phyloP scores from a whole-genome alignment of 169 alveolate species.

The Plasmodium falciparum region DNA sequence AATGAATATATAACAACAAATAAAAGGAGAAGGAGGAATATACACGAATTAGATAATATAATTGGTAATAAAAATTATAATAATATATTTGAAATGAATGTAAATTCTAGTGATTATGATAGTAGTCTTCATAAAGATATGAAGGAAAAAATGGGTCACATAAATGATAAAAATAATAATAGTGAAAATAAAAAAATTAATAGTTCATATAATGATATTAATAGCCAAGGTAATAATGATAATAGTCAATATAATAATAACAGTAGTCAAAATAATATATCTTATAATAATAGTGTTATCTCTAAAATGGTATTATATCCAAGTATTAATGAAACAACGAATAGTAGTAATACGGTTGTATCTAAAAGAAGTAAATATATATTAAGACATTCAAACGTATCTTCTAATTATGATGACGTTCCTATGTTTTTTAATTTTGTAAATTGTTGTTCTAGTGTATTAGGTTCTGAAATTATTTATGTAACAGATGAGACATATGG shows the following conservation, averaged over 20 bases:
- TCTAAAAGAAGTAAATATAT: conserved; percentile 75
- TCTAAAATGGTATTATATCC: conserved; percentile 45
- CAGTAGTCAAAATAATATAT: conserved; percentile 26
- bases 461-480: conserved; percentile 74
- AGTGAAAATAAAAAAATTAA: background rate
- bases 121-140: conserved; percentile 14
- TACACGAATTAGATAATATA: conserved; percentile 19
- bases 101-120: background rate
- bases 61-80: conserved; percentile 10
- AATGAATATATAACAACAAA: conserved; percentile 11
- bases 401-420: conserved; percentile 60
- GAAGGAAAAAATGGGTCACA: background rate
- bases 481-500: conserved; percentile 78
- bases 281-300: conserved; percentile 45
- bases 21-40: conserved; percentile 46
- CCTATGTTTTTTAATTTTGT: conserved; percentile 71
- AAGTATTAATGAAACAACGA: conserved; percentile 72
- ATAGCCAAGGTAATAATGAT: background rate
- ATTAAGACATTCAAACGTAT: conserved; percentile 49
- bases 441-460: conserved; percentile 58
- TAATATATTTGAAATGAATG: conserved; percentile 2
- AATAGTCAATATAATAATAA: conserved; percentile 9
- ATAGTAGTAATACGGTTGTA: conserved; percentile 67
- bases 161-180: too few species aligned
- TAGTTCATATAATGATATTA: background rate